phyloP scores from a whole-genome alignment of 2,329 filamentous ascomycete species.

The Fusarium siculi region DNA sequence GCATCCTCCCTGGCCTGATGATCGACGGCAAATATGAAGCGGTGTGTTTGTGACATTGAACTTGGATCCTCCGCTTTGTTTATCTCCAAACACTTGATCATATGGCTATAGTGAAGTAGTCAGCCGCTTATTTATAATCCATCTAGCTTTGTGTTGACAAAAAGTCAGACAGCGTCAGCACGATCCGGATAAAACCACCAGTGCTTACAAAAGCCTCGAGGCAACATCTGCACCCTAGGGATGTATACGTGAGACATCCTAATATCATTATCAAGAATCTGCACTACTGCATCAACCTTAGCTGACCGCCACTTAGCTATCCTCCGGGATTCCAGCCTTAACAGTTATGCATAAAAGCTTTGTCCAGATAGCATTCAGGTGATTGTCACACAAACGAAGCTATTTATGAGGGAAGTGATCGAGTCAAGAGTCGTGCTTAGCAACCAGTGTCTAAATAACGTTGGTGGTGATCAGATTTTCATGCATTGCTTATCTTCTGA shows the following conservation, averaged over 20 bases:
- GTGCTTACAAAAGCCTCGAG: background rate
- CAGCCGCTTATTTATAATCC: accelerated
- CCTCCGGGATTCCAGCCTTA: accelerated
- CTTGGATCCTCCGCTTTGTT: accelerated
- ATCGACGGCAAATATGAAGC: accelerated
- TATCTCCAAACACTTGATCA: background rate
- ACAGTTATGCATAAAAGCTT: background rate
- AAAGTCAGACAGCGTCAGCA: background rate
- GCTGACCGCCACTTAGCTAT: background rate
- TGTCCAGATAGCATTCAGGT: too few species aligned
- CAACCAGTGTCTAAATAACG: accelerated
- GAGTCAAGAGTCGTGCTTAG: background rate
- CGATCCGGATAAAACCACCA: background rate
- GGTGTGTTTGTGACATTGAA: accelerated
- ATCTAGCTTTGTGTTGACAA: too few species aligned
- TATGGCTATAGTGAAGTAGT: background rate
- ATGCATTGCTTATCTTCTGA: background rate
- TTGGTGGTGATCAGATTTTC: background rate
- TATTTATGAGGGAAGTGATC: background rate
- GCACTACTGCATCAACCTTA: background rate
- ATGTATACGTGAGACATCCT: background rate
- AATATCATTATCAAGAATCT: background rate
- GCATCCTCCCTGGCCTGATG: accelerated
- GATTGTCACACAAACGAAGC: too few species aligned
- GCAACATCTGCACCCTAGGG: accelerated